phyloP scores from a whole-genome alignment of 139 green algal genomes.

The Limnomonas spitsbergensis region DNA sequence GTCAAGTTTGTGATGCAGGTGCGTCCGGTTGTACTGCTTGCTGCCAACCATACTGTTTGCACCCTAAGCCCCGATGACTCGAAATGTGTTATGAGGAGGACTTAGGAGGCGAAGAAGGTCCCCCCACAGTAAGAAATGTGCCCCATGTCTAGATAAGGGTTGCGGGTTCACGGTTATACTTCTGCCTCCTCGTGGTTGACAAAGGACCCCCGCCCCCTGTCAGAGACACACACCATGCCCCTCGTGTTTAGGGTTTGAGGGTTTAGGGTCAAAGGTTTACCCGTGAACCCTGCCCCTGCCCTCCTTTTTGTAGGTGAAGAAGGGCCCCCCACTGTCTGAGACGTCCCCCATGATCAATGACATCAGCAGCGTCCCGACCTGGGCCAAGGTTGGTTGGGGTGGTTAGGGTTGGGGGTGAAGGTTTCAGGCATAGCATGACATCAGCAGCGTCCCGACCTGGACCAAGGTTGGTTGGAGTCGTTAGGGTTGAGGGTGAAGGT shows the following conservation, averaged over 20 bases:
- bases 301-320: conserved; percentile 81
- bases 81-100: background rate
- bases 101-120: background rate
- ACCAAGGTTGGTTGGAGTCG: conserved; percentile 67
- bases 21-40: background rate
- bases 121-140: too few species aligned
- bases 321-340: conserved; percentile 78
- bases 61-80: too few species aligned
- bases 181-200: too few species aligned
- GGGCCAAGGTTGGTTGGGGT: conserved; percentile 78
- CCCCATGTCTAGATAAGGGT: too few species aligned
- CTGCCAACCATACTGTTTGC: too few species aligned
- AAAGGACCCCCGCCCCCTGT: too few species aligned
- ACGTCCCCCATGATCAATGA: conserved; percentile 95
- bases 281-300: too few species aligned
- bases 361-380: conserved; percentile 82
- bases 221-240: too few species aligned
- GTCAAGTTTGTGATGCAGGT: conserved; percentile 81
- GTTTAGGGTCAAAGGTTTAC: too few species aligned
- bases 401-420: background rate
- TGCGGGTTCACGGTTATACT: too few species aligned
- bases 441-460: conserved; percentile 83
- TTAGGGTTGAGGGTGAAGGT: background rate
- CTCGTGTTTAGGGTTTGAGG: too few species aligned
- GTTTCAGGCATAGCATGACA: conserved; percentile 61